Conservation (phyloP, 768 basidiomycete species). For the Lentinula detonsa region DNA sequence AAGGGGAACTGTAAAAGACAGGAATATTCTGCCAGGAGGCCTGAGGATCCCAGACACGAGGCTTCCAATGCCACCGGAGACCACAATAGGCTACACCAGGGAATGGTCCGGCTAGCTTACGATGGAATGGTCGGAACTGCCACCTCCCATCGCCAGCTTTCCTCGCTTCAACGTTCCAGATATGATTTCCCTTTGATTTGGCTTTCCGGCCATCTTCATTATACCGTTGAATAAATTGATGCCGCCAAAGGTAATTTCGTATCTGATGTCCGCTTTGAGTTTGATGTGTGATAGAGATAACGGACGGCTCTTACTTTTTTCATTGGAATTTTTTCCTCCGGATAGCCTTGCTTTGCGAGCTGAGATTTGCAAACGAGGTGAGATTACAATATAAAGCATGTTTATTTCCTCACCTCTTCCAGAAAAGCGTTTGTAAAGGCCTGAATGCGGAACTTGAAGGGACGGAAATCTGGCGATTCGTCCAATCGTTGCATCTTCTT, state of each 20-base stretch:
- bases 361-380: slow-evolving; percentile 20
- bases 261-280: slow-evolving; percentile 39
- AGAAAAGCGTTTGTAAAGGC: slow-evolving; percentile 96
- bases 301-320: slow-evolving; percentile 64
- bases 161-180: slow-evolving; percentile 98
- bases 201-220: slow-evolving; percentile 99
- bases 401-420: slow-evolving; percentile 60
- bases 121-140: slow-evolving; percentile 85
- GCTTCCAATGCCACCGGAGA: slow-evolving; percentile 83
- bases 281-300: slow-evolving; percentile 6
- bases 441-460: slow-evolving; percentile 98
- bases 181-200: slow-evolving; percentile 98
- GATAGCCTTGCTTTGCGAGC: slow-evolving; percentile 81
- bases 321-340: slow-evolving; percentile 93
- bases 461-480: slow-evolving; percentile 93
- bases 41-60: slow-evolving; percentile 96
- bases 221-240: slow-evolving; percentile 90
- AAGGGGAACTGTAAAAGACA: slow-evolving; percentile 76
- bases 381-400: neutral
- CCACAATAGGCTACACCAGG: slow-evolving; percentile 78
- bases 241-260: slow-evolving; percentile 94
- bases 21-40: slow-evolving; percentile 74
- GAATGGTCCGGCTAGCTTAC: slow-evolving; percentile 81
- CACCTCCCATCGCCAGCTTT: slow-evolving; percentile 70
- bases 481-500: slow-evolving; percentile 98